Base-by-base conservation (phyloP, 2,329 filamentous ascomycete species). In the Aspergillus niger region DNA sequence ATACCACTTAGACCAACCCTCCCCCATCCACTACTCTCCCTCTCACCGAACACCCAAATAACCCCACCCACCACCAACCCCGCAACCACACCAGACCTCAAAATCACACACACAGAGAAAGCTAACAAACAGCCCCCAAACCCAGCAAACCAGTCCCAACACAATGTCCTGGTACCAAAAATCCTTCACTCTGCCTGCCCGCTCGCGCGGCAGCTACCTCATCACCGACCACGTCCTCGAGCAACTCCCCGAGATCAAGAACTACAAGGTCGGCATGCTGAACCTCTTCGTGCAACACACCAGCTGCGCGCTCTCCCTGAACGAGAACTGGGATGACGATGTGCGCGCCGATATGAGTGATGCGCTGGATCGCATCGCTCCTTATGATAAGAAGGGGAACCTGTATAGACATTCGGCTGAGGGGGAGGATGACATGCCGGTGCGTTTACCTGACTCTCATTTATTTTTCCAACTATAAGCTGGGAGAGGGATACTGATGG, bases 231-330 rank as follows among this genome's bases (percentile, higher is more conserved):
- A 89, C 55, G 85, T 98, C 58, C 68, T 86, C 26, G 80, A 82
- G 53, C 81, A 87, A 61, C 80, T 98, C 0, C 93, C 94, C 3
- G 92, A 97, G 78, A 85, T 98, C 65, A 82, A 83, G 61, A 76
- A 86, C 66, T 97, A 96, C 85, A 94, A 94, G 76, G 86, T 95
- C 68, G 92, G 92, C 48, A 79, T 96, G 62, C 80, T 98, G 64
- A 88, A 97, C 75, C 83, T 99, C 50, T 99, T 98, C 76, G 84
- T 98, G 57, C 94, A 99, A 79, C 95, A 99, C 79, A 99, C 95
- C 5, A 92, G 88, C 71, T 97, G 92, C 78, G 95, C 91, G 11
- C 83, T 99, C 56, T 91, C 87, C 62, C 80, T 99, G 70, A 99
- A 99, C 74, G 95, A 99, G 84, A 98, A 98, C 80, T 89, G 82